A percentile compares a stretch with the other conserved stretches of the same genome.
Evolutionary conservation across 768 basidiomycete genomes (phyloP).

Genomic region (Austroboletus festivus): DNA sequence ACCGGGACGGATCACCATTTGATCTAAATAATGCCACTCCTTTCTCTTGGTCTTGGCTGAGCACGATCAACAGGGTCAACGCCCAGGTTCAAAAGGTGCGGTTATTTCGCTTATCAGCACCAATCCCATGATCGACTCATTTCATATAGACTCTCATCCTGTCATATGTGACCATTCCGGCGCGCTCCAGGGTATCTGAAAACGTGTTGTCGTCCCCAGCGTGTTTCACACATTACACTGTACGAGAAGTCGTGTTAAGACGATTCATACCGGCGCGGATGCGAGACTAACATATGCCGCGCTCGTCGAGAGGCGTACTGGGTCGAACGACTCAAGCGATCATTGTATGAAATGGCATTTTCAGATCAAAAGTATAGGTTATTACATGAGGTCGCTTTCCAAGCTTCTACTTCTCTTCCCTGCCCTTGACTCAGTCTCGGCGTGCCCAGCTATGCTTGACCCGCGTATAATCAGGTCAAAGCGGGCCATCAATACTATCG

Average conservation of each 20-base stretch:
- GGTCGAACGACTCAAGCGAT: background rate
- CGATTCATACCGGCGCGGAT: slow-evolving; percentile 90
- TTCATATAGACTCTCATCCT: slow-evolving; percentile 75
- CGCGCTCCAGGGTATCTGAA: slow-evolving; percentile 52
- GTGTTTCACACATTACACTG: slow-evolving; percentile 70
- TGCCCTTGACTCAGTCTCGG: background rate
- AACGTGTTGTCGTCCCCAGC: slow-evolving; percentile 65
- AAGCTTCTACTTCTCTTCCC: background rate
- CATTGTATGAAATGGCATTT: slow-evolving; percentile 4
- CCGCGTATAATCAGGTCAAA: background rate
- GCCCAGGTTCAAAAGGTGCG: slow-evolving; percentile 95
- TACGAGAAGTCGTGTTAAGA: slow-evolving; percentile 80
- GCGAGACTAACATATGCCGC: slow-evolving; percentile 59
- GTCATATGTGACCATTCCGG: slow-evolving; percentile 90
- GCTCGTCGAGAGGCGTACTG: too few relatives aligned
- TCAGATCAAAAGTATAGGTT: slow-evolving; percentile 5
- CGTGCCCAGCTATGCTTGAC: slow-evolving; percentile 7
- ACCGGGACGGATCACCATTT: slow-evolving; percentile 63
- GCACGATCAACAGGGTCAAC: slow-evolving; percentile 95
- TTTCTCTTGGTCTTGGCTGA: slow-evolving; percentile 93
- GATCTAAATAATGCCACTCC: slow-evolving; percentile 63
- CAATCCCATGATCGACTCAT: slow-evolving; percentile 1
- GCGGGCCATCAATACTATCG: background rate
- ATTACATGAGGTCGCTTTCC: slow-evolving; percentile 16
- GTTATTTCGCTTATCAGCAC: slow-evolving; percentile 23